A percentile compares a stretch with the other conserved stretches of the same genome.
These are phyloP conservation scores for Achaetomiella virescens DNA, from an alignment of 495 filamentous ascomycete genomes.

Conservation along the genomic window DNA sequence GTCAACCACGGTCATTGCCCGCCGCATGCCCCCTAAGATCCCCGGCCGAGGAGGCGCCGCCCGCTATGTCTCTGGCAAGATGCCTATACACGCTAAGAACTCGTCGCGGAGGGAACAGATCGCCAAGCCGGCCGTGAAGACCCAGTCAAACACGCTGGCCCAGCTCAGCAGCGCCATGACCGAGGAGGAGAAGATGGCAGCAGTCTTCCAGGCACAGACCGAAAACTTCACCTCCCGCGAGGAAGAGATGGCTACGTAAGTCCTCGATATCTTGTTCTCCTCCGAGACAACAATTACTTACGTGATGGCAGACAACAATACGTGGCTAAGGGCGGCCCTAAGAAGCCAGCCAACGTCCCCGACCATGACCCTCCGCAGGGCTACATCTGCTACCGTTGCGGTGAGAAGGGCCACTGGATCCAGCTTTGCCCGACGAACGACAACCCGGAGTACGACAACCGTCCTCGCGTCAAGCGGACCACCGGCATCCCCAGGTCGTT, in stretches of 20 bases:
- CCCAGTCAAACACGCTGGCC: constrained; percentile 49
- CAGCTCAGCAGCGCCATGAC: constrained; percentile 68
- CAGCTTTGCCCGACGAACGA: constrained; percentile 95
- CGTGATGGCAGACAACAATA: constrained; percentile 44
- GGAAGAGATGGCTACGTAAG: constrained; percentile 87
- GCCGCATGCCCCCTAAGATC: constrained; percentile 73
- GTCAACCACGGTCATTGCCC: constrained; percentile 87
- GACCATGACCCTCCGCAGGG: constrained; percentile 86
- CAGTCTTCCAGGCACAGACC: constrained; percentile 77
- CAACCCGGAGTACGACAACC: constrained; percentile 89
- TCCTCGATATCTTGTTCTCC: constrained; percentile 16
- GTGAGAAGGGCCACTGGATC: constrained; percentile 98
- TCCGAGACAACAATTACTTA: constrained; percentile 28
- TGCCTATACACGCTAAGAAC: constrained; percentile 84
- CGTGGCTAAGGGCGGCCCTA: constrained; percentile 44
- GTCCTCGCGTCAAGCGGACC: constrained; percentile 84
- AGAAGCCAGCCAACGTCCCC: constrained; percentile 69
- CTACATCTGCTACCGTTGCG: constrained; percentile 96
- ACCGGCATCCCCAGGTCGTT: constrained; percentile 94
- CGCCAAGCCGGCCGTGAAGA: constrained; percentile 48
- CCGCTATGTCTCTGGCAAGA: constrained; percentile 94
- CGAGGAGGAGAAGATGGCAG: constrained; percentile 85
- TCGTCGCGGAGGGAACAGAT: constrained; percentile 60
- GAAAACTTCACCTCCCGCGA: constrained; percentile 85
- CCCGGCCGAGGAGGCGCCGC: constrained; percentile 81